phyloP scores from a whole-genome alignment of 768 basidiomycete genomes.

The Podaxis sp. region DNA sequence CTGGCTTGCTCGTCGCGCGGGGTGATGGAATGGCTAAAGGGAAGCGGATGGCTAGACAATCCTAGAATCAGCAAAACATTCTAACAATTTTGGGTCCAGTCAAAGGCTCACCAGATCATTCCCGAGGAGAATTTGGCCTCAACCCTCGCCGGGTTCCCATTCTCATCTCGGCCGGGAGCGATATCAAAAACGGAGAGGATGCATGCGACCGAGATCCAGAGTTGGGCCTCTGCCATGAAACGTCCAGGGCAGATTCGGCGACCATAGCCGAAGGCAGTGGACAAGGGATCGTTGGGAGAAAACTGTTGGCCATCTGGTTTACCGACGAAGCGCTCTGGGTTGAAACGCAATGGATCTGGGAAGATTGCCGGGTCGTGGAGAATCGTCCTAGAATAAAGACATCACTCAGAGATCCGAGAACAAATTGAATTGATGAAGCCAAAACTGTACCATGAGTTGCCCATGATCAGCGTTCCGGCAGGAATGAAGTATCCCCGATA shows the following conservation, averaged over 20 bases:
- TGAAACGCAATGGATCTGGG: slow-evolving; percentile 47
- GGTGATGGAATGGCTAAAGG: slow-evolving; percentile 26
- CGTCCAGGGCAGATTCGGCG: slow-evolving; percentile 50
- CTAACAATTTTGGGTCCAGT: neutral
- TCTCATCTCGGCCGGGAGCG: slow-evolving; percentile 33
- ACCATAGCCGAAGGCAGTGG: slow-evolving; percentile 42
- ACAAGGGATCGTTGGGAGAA: slow-evolving; percentile 34
- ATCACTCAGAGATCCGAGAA: neutral
- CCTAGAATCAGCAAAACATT: neutral
- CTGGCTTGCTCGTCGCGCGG: slow-evolving; percentile 19
- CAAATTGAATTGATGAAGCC: neutral
- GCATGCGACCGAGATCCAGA: slow-evolving; percentile 47
- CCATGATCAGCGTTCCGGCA: slow-evolving; percentile 42
- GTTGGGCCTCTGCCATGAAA: slow-evolving; percentile 41
- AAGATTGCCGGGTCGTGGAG: slow-evolving; percentile 47
- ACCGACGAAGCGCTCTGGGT: slow-evolving; percentile 47
- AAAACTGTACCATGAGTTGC: slow-evolving; percentile 38
- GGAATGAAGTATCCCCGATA: slow-evolving; percentile 46
- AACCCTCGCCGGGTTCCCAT: slow-evolving; percentile 31
- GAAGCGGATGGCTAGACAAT: slow-evolving; percentile 22
- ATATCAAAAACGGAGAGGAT: slow-evolving; percentile 44
- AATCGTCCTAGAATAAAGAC: slow-evolving; percentile 39
- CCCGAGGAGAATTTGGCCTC: slow-evolving; percentile 39
- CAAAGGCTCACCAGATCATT: slow-evolving; percentile 38
- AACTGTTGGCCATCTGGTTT: slow-evolving; percentile 26